phyloP scores from a whole-genome alignment of 371 early-diverging fungal species.

The Mortierella sp. region DNA sequence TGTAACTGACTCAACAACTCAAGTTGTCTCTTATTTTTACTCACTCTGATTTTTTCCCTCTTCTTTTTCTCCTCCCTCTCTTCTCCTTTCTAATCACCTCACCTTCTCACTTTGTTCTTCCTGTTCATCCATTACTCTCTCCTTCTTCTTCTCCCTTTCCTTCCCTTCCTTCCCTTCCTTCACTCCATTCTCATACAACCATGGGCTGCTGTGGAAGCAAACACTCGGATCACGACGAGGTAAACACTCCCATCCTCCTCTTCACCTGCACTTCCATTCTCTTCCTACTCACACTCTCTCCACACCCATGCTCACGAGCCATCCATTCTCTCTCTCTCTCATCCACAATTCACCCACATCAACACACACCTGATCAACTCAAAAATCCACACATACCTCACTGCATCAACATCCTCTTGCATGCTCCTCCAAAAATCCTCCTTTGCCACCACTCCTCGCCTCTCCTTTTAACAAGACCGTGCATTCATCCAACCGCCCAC shows the following conservation, averaged over 20 bases:
- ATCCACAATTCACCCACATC: not conserved
- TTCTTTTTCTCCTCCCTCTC: not conserved
- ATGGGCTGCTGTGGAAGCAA: constrained; percentile 56
- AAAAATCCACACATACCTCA: not conserved
- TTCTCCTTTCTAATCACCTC: not conserved
- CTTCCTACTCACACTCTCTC: not conserved
- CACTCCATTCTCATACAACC: constrained; percentile 5
- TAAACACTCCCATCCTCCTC: not conserved
- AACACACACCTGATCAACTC: not conserved
- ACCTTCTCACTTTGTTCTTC: too few relatives aligned
- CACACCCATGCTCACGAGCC: not conserved
- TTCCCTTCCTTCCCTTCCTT: not conserved
- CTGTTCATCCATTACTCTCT: not conserved
- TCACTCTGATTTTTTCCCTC: not conserved
- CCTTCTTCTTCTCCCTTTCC: not conserved
- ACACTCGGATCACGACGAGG: constrained; percentile 52
- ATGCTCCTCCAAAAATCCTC: not conserved
- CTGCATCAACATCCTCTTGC: not conserved
- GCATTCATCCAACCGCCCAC: not conserved
- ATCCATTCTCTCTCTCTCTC: not conserved
- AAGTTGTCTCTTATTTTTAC: not conserved
- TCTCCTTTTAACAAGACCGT: not conserved
- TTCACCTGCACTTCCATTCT: not conserved
- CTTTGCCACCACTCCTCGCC: constrained; percentile 5
- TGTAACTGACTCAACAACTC: too few relatives aligned